Conservation (phyloP, 163 green algal genomes). For the Volvox carteri region DNA sequence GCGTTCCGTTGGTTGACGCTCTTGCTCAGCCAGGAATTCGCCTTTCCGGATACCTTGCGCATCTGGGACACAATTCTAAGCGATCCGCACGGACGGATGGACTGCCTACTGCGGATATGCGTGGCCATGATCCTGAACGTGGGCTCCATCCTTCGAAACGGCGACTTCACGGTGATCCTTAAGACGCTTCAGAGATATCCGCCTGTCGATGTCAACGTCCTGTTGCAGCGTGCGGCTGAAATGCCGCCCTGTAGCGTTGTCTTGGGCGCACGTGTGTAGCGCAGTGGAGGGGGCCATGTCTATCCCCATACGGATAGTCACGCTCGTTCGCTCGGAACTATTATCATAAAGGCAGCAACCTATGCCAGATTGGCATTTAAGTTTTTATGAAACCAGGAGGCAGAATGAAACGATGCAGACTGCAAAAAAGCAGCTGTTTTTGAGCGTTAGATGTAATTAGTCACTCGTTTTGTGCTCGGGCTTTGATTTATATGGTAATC, state of each 20-base stretch:
- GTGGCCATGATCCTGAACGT: conserved; percentile 87
- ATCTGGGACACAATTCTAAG: conserved; percentile 94
- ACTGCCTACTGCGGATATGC: conserved; percentile 88
- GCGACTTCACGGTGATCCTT: conserved; percentile 70
- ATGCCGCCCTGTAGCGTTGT: conserved; percentile 52
- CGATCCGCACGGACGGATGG: conserved; percentile 75
- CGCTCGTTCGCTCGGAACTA: background rate
- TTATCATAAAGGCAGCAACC: too few species aligned
- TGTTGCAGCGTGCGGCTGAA: conserved; percentile 54
- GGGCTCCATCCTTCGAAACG: background rate
- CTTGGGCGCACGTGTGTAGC: conserved; percentile 32
- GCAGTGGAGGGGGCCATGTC: background rate
- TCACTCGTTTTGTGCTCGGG: too few species aligned
- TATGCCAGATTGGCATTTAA: too few species aligned
- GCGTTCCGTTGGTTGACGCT: conserved; percentile 97
- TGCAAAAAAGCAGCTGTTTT: too few species aligned
- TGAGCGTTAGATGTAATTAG: too few species aligned
- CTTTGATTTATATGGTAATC: too few species aligned
- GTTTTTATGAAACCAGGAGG: too few species aligned
- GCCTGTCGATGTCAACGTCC: conserved; percentile 59
- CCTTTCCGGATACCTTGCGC: conserved; percentile 86
- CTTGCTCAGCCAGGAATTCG: conserved; percentile 92
- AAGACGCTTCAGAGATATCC: conserved; percentile 72
- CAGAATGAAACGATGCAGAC: too few species aligned
- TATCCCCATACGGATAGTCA: background rate